phyloP scores from a whole-genome alignment of 1,284 basidiomycete genomes.

The Trichosporon asahii region DNA sequence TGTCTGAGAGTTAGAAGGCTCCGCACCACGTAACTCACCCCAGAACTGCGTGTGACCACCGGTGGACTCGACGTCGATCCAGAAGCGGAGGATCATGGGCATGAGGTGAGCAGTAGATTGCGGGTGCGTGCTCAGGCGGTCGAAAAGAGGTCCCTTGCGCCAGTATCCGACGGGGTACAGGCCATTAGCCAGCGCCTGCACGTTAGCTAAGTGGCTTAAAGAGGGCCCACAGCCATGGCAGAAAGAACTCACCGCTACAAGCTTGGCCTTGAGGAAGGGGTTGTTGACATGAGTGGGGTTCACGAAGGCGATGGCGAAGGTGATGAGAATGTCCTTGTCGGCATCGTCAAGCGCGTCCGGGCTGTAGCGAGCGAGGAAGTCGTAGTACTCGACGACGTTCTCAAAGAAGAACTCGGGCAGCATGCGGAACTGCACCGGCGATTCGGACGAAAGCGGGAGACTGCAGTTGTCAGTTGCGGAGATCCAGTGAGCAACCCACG shows the following conservation, averaged over 20 bases:
- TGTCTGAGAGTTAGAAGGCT: conserved; percentile 28
- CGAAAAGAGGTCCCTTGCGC: conserved; percentile 73
- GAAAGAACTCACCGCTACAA: conserved; percentile 68
- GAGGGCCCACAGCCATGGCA: background rate
- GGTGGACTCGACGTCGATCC: conserved; percentile 96
- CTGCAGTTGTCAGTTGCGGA: conserved; percentile 53
- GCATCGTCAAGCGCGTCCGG: conserved; percentile 77
- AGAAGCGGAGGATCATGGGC: conserved; percentile 89
- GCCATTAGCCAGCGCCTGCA: conserved; percentile 76
- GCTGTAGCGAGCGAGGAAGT: conserved; percentile 71
- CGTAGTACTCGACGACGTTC: conserved; percentile 85
- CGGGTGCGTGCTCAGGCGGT: conserved; percentile 76
- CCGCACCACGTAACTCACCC: conserved; percentile 58
- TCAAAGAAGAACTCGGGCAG: conserved; percentile 94
- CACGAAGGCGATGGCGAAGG: conserved; percentile 87
- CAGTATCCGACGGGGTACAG: conserved; percentile 72
- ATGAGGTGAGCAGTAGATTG: conserved; percentile 85
- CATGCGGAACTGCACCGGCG: conserved; percentile 78
- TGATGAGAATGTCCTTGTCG: conserved; percentile 82
- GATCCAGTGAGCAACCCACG: conserved; percentile 56
- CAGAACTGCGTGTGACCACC: conserved; percentile 96
- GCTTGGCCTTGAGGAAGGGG: conserved; percentile 95
- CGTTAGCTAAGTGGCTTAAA: conserved; percentile 10
- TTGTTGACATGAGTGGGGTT: conserved; percentile 98
- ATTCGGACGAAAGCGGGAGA: conserved; percentile 78